Percentiles rank a stretch among this genome's conserved stretches.
phyloP scores from a whole-genome alignment of 2,329 filamentous ascomycete genomes.

The Colletotrichum liriopes region DNA sequence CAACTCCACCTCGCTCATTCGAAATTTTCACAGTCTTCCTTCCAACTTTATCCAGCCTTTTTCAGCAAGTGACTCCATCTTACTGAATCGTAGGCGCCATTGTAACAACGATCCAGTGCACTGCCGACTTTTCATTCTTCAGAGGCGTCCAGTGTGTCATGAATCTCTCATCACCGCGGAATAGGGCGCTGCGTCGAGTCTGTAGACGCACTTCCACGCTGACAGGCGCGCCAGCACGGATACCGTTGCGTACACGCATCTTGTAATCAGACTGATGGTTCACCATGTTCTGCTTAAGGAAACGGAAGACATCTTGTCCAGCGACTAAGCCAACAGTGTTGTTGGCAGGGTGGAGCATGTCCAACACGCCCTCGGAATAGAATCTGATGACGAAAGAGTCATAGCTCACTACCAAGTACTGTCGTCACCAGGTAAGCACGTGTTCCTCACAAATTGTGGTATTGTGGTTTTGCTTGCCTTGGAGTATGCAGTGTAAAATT shows the following conservation, averaged over 20 bases:
- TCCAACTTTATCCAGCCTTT: too few species aligned
- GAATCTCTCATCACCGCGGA: slow-evolving; percentile 46
- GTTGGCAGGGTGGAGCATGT: slow-evolving; percentile 46
- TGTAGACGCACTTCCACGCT: slow-evolving; percentile 48
- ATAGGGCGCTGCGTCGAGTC: slow-evolving; percentile 47
- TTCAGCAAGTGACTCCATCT: too few species aligned
- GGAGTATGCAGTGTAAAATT: slow-evolving; percentile 50
- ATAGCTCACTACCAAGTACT: slow-evolving; percentile 47
- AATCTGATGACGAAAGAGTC: slow-evolving; percentile 47
- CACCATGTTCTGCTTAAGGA: slow-evolving; percentile 48
- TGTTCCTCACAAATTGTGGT: too few species aligned
- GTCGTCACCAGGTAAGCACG: not conserved
- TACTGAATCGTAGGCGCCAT: slow-evolving; percentile 38
- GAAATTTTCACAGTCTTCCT: too few species aligned
- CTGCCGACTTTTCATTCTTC: slow-evolving; percentile 39
- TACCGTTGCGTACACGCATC: slow-evolving; percentile 43
- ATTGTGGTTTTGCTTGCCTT: slow-evolving; percentile 36
- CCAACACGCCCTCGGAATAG: slow-evolving; percentile 47
- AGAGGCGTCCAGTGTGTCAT: slow-evolving; percentile 44
- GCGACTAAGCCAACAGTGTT: slow-evolving; percentile 45
- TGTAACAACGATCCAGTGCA: slow-evolving; percentile 39
- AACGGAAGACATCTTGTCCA: slow-evolving; percentile 48
- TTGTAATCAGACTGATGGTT: slow-evolving; percentile 46
- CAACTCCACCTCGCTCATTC: not conserved
- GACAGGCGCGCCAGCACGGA: slow-evolving; percentile 51